Evolutionary conservation across 2,329 filamentous ascomycete species (phyloP), one percentile per base, ranked within the genome.

Genomic region (Trichophaea hybrida): DNA sequence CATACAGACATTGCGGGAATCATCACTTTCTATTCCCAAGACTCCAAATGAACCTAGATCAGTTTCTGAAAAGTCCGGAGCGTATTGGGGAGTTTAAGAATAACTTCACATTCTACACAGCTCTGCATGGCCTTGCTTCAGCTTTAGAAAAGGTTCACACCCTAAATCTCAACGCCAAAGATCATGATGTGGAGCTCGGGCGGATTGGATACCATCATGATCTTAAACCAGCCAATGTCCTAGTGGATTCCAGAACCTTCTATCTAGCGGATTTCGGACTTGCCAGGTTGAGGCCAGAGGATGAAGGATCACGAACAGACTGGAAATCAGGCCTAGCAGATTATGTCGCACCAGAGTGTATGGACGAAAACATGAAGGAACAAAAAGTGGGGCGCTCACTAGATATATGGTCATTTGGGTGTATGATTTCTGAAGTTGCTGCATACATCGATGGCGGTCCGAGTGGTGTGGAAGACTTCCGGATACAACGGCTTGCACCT

Each of bases 201-300:
- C 44, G 31, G 5, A 67, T 69, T 35, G 67, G 66, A 17, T 69
- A 63, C 53, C 68, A 70, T 57, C 68, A 69, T 44, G 68, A 70
- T 46, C 33, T 70, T 2, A 37, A 57, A 24, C 68, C 68, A 5
- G 13, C 32, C 5, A 70, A 70, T 52, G 59, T 70, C 13, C 59
- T 70, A 6, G 62, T 69, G n/a, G 38, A 34, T 51, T 12, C 31
- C 3, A 37, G 58, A 1, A 63, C n/a, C 3, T 67, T 70, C 46
- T 57, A 67, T 44, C 62, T 69, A 6, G 62, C 67, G 7, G 68
- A 69, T 44, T 68, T 69, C 50, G 67, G 65, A 4, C 58, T 69
- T 12, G 44, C 54, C 5, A 51, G 46, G n/a, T 43, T 69, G 12
- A 65, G 65, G 46, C 2, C 31, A 10, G 8, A 15, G 4, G 57